Evolutionary conservation across 805 yeast species (phyloP), one percentile per base, ranked within the genome.

Genomic region (Metschnikowia dekortorum): DNA sequence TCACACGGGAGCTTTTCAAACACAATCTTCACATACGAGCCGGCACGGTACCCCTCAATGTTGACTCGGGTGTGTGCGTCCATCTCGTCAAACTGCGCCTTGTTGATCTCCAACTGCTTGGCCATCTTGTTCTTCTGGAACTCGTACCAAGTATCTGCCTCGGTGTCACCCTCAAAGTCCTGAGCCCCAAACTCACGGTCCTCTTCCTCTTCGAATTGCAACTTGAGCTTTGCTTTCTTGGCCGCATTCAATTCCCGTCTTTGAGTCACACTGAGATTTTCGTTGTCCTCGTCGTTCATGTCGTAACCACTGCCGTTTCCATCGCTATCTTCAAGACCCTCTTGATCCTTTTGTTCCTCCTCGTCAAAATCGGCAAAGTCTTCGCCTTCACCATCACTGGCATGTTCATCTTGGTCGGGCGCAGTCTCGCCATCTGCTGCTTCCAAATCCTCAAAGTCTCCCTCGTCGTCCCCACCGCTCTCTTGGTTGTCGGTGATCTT

Each of bases 131-230:
- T 95, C 73, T 94, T 94, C 68, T 94, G 97, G 67, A 87, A 82
- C 66, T 92, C 98, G 66, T 92, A 94, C 99, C 99, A 94, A 0
- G 97, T 90, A 61, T 92, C 97, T 50, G 89, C 89, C 63, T 87
- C 95, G 22, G 68, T 66, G 46, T 64, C 71, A 49, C 81, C 85
- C 63, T 87, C 90, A 10, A 88, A 88, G 55, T 89, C 96, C 54
- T 85, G 88, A 28, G 84, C 89, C 14, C 87, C 88, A 57, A 82
- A 81, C 51, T 74, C 78, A 10, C 77, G 62, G 51, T 74, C 78
- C 59, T 84, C 90, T 64, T 84, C 89, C 47, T 83, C 89, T 63
- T 94, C 98, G 62, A 94, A 89, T 64, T 94, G 97, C 61, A 88
- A 76, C 52, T 90, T 84, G 52, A 92, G 75, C 61, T 87, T 84